phyloP scores from a whole-genome alignment of 352 stramenopile species.

The Phytopythium delawarense region DNA sequence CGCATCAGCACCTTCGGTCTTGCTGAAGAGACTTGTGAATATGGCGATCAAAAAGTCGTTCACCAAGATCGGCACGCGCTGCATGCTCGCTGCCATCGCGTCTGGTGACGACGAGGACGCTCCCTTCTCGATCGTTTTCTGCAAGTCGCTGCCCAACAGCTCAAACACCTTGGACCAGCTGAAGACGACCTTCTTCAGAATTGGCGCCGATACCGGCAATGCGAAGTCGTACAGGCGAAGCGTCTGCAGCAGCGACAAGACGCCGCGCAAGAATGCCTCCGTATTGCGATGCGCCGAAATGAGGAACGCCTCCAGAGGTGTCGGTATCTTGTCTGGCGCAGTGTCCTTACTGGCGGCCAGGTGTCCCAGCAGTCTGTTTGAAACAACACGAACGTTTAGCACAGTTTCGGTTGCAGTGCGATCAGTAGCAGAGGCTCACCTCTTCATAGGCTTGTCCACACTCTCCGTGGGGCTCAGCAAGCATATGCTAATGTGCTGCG shows the following conservation, averaged over 20 bases:
- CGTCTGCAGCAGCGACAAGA: conserved; percentile 65
- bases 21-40: conserved; percentile 34
- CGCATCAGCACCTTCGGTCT: conserved; percentile 9
- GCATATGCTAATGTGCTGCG: conserved; percentile 71
- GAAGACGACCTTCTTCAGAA: conserved; percentile 72
- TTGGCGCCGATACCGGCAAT: conserved; percentile 43
- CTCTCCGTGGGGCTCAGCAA: conserved; percentile 57
- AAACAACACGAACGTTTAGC: too few relatives aligned
- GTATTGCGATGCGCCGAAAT: conserved; percentile 67
- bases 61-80: conserved; percentile 52
- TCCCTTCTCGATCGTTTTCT: conserved; percentile 29
- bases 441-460: conserved; percentile 68
- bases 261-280: conserved; percentile 66
- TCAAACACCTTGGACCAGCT: conserved; percentile 70
- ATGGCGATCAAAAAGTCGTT: conserved; percentile 67
- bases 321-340: conserved; percentile 31
- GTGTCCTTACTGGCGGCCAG: conserved; percentile 42
- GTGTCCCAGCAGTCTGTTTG: conserved; percentile 48
- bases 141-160: conserved; percentile 36
- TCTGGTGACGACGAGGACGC: conserved; percentile 11
- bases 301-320: conserved; percentile 59
- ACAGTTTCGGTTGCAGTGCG: neutral
- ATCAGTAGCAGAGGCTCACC: conserved; percentile 19
- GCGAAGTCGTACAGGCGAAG: conserved; percentile 64
- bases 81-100: conserved; percentile 6